Evolutionary conservation across 805 yeast species (phyloP), one percentile per base, ranked within the genome.

Genomic region (Starmerella gropengiesseri): DNA sequence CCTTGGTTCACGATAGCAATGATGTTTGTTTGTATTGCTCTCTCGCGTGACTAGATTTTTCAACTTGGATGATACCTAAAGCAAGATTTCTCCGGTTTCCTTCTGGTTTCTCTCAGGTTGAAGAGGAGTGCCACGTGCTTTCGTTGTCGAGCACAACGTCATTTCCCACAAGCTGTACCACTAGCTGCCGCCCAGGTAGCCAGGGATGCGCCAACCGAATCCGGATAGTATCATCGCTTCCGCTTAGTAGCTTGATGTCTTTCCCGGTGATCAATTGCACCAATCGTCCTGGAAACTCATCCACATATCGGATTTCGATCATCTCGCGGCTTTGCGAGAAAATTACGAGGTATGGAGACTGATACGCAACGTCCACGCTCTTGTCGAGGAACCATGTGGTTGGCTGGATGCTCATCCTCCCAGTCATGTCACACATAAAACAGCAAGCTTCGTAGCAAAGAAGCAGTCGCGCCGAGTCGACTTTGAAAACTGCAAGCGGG

Each of bases 231-330:
- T 64, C 66, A 13, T 58, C 63, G 9, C 52, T 56, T 4, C 60
- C 60, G 41, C 67, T 71, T n/a, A 74, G 43, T 18, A 69, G 54
- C 19, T 60, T 52, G 25, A 83, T 71, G 51, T 75, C 82, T 55
- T 77, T 79, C 18, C 89, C 89, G 3, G 77, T 71, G 31, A 84
- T 68, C 4, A 82, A 78, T 57, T 84, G 94, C 27, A 70, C 70
- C 18, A 66, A 51, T 13, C 48, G 25, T 2, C 53, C 52, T 4
- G 51, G 47, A 14, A 38, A 33, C 28, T 58, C 57, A 7, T 57
- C 64, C 20, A 79, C 63, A 27, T 75, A 69, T 65, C 86, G 75
- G 3, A 84, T 67, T 55, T 84, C 94, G 7, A 82, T 66, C 36
- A 77, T 69, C 50, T 81, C 85, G 17, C 77, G 76, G 19, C 45